These are phyloP conservation scores for Singerocomus inundabilis DNA, from an alignment of 1,284 basidiomycete genomes.

Conservation along the genomic window DNA sequence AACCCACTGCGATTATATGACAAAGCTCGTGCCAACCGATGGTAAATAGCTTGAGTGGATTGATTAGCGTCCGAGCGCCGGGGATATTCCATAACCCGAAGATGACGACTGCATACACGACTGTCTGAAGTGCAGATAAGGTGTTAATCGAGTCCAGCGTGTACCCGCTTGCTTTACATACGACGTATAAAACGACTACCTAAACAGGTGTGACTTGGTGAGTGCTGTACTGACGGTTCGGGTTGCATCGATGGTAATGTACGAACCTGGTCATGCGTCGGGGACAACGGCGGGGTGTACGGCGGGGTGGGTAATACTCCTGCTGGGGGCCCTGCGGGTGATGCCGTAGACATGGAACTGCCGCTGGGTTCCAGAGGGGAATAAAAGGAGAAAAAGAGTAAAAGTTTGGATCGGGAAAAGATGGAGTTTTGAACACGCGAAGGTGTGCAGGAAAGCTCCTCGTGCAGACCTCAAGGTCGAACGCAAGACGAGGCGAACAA, in stretches of 20 bases:
- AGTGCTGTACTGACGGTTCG: conserved; percentile 24
- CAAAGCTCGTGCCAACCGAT: conserved; percentile 86
- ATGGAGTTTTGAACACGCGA: conserved; percentile 16
- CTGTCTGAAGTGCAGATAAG: conserved; percentile 47
- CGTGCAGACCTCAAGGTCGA: conserved; percentile 35
- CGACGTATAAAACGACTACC: conserved; percentile 71
- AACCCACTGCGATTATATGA: conserved; percentile 68
- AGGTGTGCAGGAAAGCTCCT: conserved; percentile 26
- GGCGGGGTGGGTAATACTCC: conserved; percentile 25
- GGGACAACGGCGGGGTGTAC: conserved; percentile 32
- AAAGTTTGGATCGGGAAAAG: conserved; percentile 21
- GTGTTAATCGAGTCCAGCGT: conserved; percentile 10
- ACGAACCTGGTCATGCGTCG: conserved; percentile 45
- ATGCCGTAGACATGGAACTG: conserved; percentile 31
- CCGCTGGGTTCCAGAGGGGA: conserved; percentile 14
- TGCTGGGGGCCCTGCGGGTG: conserved; percentile 34
- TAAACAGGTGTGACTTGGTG: conserved; percentile 31
- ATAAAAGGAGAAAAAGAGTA: conserved; percentile 2
- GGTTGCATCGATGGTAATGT: conserved; percentile 12
- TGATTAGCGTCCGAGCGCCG: conserved; percentile 68
- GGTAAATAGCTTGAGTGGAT: conserved; percentile 77
- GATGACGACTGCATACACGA: conserved; percentile 76
- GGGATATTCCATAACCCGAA: conserved; percentile 83
- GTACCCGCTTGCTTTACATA: conserved; percentile 39
- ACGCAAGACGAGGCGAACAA: conserved; percentile 8